Evolutionary conservation across 2,329 filamentous ascomycete genomes (phyloP), one percentile per base, ranked within the genome.

Genomic region (Myrmaecium sp.): DNA sequence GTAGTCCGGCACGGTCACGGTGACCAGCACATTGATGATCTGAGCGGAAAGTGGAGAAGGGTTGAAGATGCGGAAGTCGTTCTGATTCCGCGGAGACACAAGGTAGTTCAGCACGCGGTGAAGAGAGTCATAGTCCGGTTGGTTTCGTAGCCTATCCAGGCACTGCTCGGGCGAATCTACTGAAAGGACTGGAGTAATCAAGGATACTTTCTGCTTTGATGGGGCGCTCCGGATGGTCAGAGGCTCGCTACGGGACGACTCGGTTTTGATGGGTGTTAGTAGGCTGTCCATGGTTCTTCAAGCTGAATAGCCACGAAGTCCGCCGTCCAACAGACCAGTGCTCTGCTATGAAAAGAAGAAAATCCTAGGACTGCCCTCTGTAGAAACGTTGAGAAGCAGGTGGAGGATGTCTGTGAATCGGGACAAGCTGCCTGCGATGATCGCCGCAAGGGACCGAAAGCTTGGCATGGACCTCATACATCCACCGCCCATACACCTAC

Each of bases 1-100:
- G 51, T 86, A 92, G 43, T 84, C 79, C 2, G 80, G 78, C 5
- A 82, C 58, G 14, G 78, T 83, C 17, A 73, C 68, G 10, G 66
- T 73, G 31, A 91, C 70, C 18, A 98, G 55, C 3, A 69, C 56
- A 42, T 83, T 74, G 27, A 86, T 60, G 17, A 94, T 68, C 39
- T 83, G 78, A 12, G 81, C 72, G 30, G 72, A 68, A 33, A 69
- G 55, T 2, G 84, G 73, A 17, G 66, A 66, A 3, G 81, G 74
- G 3, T 58, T 49, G 23, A 61, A 57, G 26, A 86, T 62, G 37
- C 66, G 64, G 42, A 76, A 69, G 13, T 34, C 31, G 23, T 44
- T 25, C 9, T 38, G 21, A 24, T 26, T 32, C 13, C 47, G 40
- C 4, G 24, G 21, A n/a, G 41, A 33, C 2, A 26, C 23, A 5